Base-by-base conservation (phyloP, 2,329 filamentous ascomycete genomes). In the Alternaria infectoria region DNA sequence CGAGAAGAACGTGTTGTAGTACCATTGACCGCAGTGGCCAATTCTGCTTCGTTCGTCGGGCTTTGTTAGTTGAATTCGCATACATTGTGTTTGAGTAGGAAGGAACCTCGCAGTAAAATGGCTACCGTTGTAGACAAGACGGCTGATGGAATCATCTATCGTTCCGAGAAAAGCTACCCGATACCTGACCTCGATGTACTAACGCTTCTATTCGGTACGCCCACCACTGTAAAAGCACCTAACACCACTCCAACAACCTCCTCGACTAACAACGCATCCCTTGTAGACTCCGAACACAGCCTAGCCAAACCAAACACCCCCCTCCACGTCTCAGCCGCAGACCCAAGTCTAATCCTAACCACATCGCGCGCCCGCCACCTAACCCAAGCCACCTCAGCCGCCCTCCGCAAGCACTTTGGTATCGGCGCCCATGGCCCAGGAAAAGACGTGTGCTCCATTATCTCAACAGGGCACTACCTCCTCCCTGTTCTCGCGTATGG, bases 321-420 rank as follows among this genome's bases (percentile, higher is more conserved):
- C 3, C 77, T 90, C 5, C 87, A 90, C 72, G 81, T 83, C 46
- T 87, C 89, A 67, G 88, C 89, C 1, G 81, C 83, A 6, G 80
- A 89, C 54, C 86, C 88, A 0, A 79, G 79, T n/a, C 82, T 85
- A 55, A 71, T 74, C 57, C 77, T 90, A 59, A 90, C 85, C 50
- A 89, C 86, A 72, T 78, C 82, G 1, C 79, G 83, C 28, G 81
- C 85, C 3, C 83, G 85, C 5, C 69, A 73, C 10, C 79, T 87
- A 11, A 83, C 85, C 10, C 82, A 86, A 65, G 82, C 84, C 4
- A 82, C 87, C 17, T 88, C 87, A 5, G 80, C 87, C 67, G 84
- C 86, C 15, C 80, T 91, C 1, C 84, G 88, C n/a, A 74, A 78
- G 25, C 72, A 81, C 21, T 89, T 86, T 65, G 82, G 81, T 13